Conservation (phyloP, 495 filamentous ascomycete genomes). For the Penicillium dipodomyicola region DNA sequence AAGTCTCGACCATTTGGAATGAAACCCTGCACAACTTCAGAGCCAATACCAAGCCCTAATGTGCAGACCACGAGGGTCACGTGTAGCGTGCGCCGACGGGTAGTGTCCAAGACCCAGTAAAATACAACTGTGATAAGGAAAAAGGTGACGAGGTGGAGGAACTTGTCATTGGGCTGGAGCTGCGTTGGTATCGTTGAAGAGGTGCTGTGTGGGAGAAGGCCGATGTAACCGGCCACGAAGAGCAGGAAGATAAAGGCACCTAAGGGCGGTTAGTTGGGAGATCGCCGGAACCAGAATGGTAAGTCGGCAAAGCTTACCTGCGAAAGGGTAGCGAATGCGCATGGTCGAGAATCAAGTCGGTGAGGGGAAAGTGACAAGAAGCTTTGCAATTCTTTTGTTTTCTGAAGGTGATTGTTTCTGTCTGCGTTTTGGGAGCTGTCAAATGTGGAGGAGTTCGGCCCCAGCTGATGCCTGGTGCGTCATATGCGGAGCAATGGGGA, state of each 20-base stretch:
- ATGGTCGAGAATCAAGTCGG: conserved; percentile 32
- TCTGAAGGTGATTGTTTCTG: neutral
- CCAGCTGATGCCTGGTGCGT: conserved; percentile 28
- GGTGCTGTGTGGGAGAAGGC: conserved; percentile 58
- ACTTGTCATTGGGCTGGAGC: conserved; percentile 76
- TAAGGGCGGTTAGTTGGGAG: conserved; percentile 14
- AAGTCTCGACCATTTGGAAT: conserved; percentile 80
- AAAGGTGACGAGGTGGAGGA: conserved; percentile 85
- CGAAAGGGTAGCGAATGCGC: conserved; percentile 72
- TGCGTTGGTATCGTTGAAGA: conserved; percentile 67
- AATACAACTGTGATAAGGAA: conserved; percentile 82
- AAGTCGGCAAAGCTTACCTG: conserved; percentile 49
- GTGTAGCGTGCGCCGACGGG: conserved; percentile 77
- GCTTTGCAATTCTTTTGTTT: neutral
- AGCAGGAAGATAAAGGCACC: conserved; percentile 76
- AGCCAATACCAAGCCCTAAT: conserved; percentile 69
- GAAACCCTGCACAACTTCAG: conserved; percentile 78
- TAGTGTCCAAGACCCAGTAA: conserved; percentile 96
- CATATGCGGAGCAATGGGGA: conserved; percentile 27
- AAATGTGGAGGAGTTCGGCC: conserved; percentile 23
- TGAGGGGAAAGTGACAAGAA: neutral
- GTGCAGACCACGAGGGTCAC: conserved; percentile 82
- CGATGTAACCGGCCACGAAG: conserved; percentile 73
- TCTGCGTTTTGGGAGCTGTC: conserved; percentile 4
- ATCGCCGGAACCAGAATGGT: conserved; percentile 10